Conservation (phyloP, 306 rosid species). For the Ceratonia siliqua region DNA sequence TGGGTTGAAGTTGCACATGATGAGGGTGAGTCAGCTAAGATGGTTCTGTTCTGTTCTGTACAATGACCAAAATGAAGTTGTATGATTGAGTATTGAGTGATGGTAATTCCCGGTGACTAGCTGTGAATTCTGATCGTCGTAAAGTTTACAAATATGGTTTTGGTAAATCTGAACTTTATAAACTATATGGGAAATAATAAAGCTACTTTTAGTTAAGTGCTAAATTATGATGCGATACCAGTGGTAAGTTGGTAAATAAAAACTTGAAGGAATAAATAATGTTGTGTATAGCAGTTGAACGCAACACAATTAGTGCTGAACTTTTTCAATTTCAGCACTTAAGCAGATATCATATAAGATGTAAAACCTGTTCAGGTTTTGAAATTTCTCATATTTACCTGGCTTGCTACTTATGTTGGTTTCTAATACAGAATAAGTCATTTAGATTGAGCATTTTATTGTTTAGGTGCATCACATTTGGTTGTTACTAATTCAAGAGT, state of each 20-base stretch:
- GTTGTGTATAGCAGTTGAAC: background rate
- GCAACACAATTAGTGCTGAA: background rate
- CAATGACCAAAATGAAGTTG: background rate
- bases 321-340: background rate
- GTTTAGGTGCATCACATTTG: background rate
- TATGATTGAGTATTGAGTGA: background rate
- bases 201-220: background rate
- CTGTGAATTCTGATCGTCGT: background rate
- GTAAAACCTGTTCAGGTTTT: background rate
- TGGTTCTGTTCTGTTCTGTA: background rate
- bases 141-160: background rate
- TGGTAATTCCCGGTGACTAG: background rate
- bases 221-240: background rate
- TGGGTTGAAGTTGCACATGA: background rate
- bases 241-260: no score
- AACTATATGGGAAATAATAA: background rate
- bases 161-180: background rate
- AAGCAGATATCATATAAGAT: background rate
- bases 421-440: background rate
- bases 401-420: background rate
- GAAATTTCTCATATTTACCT: background rate
- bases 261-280: background rate
- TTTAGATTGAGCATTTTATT: background rate
- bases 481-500: background rate
- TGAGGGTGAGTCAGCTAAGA: background rate